Evolutionary conservation across 495 filamentous ascomycete genomes (phyloP), one percentile per base, ranked within the genome.

Genomic region (Diplogelasinospora grovesii): DNA sequence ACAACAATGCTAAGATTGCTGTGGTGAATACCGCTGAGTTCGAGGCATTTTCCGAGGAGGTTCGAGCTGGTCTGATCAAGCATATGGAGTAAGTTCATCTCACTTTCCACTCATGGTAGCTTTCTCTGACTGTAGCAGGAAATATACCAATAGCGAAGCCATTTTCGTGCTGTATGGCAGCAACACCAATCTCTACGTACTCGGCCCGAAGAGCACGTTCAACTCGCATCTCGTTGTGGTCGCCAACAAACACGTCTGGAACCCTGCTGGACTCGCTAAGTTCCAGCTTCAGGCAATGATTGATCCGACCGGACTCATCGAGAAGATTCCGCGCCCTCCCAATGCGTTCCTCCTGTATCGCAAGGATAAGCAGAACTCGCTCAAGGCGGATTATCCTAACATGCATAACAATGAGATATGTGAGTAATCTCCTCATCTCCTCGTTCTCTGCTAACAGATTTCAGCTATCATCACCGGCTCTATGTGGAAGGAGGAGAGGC

Each of bases 271-370:
- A 9, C n/a, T 10, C 8, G 5, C 8, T 1, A 23, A 21, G 3
- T 22, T 22, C 34, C 2, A 21, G 19, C 0, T 14, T 8, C 20
- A 20, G 20, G 13, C 19, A 18, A 47, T 18, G 35, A 47, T 26
- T 23, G 28, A 45, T 41, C 21, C 29, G 21, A 19, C 27, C 8
- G 23, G 20, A 5, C 20, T 22, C 18, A n/a, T 34, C 23, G 41
- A 41, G 19, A 41, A 42, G 36, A 44, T 54, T 13, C 45, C 44
- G 19, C 55, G 55, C 24, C 55, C 55, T 0, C 36, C 39, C 9
- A 59, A 59, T 31, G 50, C 45, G n/a, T 56, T 43, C 40, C 55
- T 56, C 24, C 35, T 59, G 2, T 56, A 53, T 22, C 48, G 55
- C 25, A 44, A 47, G 25, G 49, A 52, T 22, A 39, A 31, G 19